Evolutionary conservation across 2,329 filamentous ascomycete genomes (phyloP).

Genomic region (Diaporthe caulivora): DNA sequence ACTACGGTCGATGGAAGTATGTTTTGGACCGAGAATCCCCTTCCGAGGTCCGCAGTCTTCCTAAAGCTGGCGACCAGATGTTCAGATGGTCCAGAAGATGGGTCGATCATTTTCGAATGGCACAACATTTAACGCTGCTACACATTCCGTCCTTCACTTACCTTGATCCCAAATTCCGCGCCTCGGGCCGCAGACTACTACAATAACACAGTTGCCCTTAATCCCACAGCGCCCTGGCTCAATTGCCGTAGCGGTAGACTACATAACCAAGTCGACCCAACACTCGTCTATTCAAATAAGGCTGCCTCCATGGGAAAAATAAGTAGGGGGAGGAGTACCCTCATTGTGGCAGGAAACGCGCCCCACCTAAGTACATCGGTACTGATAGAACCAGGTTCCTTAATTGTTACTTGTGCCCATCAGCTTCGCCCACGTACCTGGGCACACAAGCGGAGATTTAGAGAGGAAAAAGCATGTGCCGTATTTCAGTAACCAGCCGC

Average conservation of each 20-base stretch:
- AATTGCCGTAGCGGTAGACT: not conserved
- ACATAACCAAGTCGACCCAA: not conserved
- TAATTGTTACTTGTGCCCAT: too few species aligned
- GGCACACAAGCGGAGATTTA: not conserved
- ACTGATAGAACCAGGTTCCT: too few species aligned
- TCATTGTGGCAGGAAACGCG: constrained; percentile 8
- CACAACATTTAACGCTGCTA: too few species aligned
- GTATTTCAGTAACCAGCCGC: constrained; percentile 2
- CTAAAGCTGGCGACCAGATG: not conserved
- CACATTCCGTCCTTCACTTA: not conserved
- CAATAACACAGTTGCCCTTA: not conserved
- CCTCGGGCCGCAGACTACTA: not conserved
- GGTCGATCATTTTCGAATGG: too few species aligned
- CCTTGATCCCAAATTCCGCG: not conserved
- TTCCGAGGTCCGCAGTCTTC: too few species aligned
- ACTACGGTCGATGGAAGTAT: not conserved
- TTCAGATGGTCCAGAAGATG: not conserved
- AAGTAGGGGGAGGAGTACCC: not conserved
- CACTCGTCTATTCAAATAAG: not conserved
- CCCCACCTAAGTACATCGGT: not conserved
- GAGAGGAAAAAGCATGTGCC: not conserved
- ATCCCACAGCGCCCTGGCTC: not conserved
- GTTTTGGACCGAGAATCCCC: too few species aligned
- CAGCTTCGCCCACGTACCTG: too few species aligned
- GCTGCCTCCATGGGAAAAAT: not conserved